Evolutionary conservation across 345 rosid species (phyloP).

Genomic region (Euclidium syriacum): DNA sequence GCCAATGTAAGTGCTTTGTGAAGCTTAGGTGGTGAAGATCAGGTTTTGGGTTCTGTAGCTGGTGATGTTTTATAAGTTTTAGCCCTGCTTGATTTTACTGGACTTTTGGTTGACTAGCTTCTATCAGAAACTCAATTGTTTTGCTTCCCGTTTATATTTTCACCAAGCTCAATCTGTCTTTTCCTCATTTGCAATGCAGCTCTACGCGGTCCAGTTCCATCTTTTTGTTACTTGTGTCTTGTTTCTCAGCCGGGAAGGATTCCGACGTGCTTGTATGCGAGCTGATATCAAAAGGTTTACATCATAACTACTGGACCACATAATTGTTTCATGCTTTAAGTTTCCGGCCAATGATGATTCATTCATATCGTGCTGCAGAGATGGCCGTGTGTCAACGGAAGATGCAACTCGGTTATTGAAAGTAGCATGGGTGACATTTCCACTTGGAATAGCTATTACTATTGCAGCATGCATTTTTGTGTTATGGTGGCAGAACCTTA

Average conservation of each 20-base stretch:
- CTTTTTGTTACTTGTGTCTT: conserved; percentile 83
- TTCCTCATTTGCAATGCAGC: conserved; percentile 38
- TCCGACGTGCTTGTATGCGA: conserved; percentile 86
- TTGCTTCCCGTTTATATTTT: not conserved
- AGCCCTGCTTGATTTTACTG: not conserved
- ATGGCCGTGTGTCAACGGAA: conserved; percentile 38
- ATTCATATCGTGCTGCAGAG: conserved; percentile 38
- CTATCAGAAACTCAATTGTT: not conserved
- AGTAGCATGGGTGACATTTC: conserved; percentile 83
- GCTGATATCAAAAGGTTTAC: conserved; percentile 62
- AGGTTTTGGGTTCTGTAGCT: not conserved
- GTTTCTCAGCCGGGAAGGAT: conserved; percentile 95
- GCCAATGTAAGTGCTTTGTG: conserved; percentile 10
- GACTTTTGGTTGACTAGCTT: not conserved
- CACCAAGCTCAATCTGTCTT: not conserved
- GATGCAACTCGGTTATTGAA: conserved; percentile 49
- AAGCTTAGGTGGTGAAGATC: not conserved
- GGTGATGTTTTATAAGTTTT: not conserved
- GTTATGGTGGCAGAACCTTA: conserved; percentile 84
- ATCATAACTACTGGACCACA: too few species aligned
- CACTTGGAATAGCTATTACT: conserved; percentile 59
- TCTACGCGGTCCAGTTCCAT: conserved; percentile 77
- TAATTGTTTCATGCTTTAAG: not conserved
- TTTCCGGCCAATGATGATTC: not conserved
- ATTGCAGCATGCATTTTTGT: conserved; percentile 47